These are phyloP conservation scores for Penicillium sp. DNA, from an alignment of 2,329 filamentous ascomycete genomes.

Conservation along the genomic window DNA sequence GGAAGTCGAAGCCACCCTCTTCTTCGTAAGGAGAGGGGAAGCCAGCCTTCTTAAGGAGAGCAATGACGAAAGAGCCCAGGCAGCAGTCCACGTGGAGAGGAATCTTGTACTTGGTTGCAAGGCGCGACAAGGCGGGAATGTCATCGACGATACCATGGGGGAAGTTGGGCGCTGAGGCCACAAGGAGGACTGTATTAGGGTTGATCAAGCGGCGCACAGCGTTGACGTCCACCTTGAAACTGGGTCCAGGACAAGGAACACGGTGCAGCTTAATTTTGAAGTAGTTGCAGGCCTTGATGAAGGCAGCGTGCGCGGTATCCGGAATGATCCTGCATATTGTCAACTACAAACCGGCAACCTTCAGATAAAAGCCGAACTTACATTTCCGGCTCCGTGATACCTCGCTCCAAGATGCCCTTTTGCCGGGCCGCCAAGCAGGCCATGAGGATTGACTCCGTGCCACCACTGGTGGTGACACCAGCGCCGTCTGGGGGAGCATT, in stretches of 20 bases:
- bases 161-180: conserved; percentile 95
- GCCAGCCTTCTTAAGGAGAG: conserved; percentile 86
- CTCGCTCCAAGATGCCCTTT: conserved; percentile 78
- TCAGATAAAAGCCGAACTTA: conserved; percentile 41
- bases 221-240: conserved; percentile 75
- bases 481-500: conserved; percentile 80
- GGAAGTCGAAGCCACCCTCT: conserved; percentile 84
- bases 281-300: conserved; percentile 90
- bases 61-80: conserved; percentile 89
- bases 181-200: conserved; percentile 86
- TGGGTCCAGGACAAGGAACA: conserved; percentile 78
- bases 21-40: conserved; percentile 61
- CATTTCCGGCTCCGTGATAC: conserved; percentile 93
- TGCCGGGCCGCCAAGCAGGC: conserved; percentile 86
- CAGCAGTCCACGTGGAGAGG: conserved; percentile 97
- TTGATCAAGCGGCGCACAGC: conserved; percentile 82
- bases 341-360: neutral
- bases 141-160: conserved; percentile 98
- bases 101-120: conserved; percentile 73
- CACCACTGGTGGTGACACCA: conserved; percentile 85
- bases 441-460: conserved; percentile 96
- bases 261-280: conserved; percentile 94
- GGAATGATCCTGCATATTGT: conserved; percentile 69
- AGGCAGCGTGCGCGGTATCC: conserved; percentile 90
- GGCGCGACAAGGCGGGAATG: conserved; percentile 74